Evolutionary conservation across 495 filamentous ascomycete species (phyloP).

Genomic region (Hypoxylon trugodes): DNA sequence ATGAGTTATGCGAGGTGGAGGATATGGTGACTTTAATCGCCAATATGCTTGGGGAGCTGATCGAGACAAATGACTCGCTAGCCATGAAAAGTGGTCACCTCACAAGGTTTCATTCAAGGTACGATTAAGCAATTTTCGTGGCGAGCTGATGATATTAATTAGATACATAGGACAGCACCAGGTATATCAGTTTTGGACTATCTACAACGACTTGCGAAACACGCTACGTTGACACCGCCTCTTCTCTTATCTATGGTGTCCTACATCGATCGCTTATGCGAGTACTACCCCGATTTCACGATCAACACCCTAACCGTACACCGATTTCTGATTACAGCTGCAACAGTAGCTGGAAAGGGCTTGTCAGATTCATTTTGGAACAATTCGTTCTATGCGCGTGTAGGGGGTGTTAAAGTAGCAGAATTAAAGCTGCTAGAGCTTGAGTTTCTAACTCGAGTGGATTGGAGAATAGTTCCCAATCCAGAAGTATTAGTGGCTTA

Average conservation of each 20-base stretch:
- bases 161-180: constrained; percentile 73
- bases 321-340: constrained; percentile 93
- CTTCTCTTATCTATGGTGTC: constrained; percentile 99
- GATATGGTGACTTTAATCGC: constrained; percentile 90
- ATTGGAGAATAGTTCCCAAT: constrained; percentile 96
- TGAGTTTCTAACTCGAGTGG: constrained; percentile 88
- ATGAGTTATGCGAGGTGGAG: constrained; percentile 79
- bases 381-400: constrained; percentile 91
- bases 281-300: constrained; percentile 89
- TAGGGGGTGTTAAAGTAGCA: constrained; percentile 86
- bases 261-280: constrained; percentile 96
- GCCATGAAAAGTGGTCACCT: constrained; percentile 83
- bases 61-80: constrained; percentile 89
- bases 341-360: constrained; percentile 94
- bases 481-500: constrained; percentile 93
- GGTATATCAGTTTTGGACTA: constrained; percentile 95
- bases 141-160: constrained; percentile 33
- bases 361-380: constrained; percentile 98
- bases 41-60: constrained; percentile 94
- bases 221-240: constrained; percentile 91
- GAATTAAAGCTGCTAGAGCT: constrained; percentile 94
- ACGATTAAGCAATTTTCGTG: constrained; percentile 26
- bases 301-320: constrained; percentile 95
- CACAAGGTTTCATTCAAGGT: constrained; percentile 95
- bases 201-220: constrained; percentile 87